phyloP scores from a whole-genome alignment of 23 red algal genomes.

The Gracilaria caudata region DNA sequence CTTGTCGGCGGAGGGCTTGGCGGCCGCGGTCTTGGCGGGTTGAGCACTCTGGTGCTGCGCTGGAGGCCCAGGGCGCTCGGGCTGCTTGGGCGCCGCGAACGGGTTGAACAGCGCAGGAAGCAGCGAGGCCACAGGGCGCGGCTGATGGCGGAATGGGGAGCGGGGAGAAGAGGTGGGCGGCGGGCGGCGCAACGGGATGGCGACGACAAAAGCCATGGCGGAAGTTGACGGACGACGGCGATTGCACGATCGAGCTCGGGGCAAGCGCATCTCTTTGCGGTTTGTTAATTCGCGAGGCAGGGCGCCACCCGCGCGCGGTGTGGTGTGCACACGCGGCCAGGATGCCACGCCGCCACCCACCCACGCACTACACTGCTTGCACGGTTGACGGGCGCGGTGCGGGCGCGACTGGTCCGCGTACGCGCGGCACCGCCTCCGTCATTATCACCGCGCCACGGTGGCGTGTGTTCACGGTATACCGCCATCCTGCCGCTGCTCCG shows the following conservation, averaged over 20 bases:
- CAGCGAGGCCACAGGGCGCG: neutral
- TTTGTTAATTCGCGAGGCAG: neutral
- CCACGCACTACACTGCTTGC: neutral
- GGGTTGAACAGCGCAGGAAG: slow-evolving; percentile 44
- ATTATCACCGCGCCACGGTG: slow-evolving; percentile 13
- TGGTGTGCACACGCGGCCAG: neutral
- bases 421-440: slow-evolving; percentile 18
- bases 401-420: neutral
- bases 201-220: slow-evolving; percentile 14
- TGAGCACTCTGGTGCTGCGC: neutral
- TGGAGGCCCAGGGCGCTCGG: slow-evolving; percentile 18
- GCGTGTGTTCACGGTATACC: slow-evolving; percentile 1
- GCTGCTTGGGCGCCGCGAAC: slow-evolving; percentile 32
- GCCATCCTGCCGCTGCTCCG: slow-evolving; percentile 9
- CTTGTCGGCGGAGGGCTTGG: neutral
- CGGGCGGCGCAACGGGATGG: slow-evolving; percentile 7
- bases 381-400: slow-evolving; percentile 12
- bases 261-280: neutral
- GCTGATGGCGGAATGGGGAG: neutral
- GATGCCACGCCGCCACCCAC: neutral
- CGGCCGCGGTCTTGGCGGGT: neutral
- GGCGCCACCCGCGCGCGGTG: too few relatives aligned
- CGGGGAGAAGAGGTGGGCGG: neutral
- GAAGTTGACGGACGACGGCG: neutral
- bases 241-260: neutral